A percentile compares a stretch with the other conserved stretches of the same genome.
Evolutionary conservation across 345 rosid species (phyloP).

Genomic region (Nasturtium officinale): DNA sequence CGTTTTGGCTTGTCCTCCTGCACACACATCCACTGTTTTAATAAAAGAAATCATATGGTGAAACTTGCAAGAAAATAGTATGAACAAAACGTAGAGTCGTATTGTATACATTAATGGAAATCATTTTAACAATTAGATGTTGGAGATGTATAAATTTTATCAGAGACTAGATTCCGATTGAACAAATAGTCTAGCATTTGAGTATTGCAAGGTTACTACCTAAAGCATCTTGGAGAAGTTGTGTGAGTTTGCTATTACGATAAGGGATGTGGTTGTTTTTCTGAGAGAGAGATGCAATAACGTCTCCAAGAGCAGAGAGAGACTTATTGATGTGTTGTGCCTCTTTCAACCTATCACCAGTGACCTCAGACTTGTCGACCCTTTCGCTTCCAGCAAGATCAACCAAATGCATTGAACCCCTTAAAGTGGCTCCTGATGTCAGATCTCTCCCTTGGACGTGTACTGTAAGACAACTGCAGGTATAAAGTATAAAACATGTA

Average conservation of each 20-base stretch:
- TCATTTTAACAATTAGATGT: not conserved
- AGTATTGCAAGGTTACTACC: constrained; percentile 52
- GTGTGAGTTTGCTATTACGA: constrained; percentile 94
- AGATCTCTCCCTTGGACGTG: constrained; percentile 88
- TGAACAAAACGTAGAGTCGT: not conserved
- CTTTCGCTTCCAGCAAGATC: constrained; percentile 97
- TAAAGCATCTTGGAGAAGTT: constrained; percentile 90
- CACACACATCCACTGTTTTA: constrained; percentile 23
- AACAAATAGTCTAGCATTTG: constrained; percentile 9
- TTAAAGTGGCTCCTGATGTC: constrained; percentile 67
- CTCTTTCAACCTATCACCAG: constrained; percentile 89
- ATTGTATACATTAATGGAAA: not conserved
- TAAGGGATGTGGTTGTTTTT: constrained; percentile 89
- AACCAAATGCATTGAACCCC: constrained; percentile 92
- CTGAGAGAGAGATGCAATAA: constrained; percentile 84
- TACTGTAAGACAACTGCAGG: constrained; percentile 83
- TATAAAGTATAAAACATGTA: constrained; percentile 32
- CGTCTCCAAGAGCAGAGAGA: constrained; percentile 92
- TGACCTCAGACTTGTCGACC: constrained; percentile 91
- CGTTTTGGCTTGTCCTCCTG: constrained; percentile 98
- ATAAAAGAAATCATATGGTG: not conserved
- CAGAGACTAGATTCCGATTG: not conserved
- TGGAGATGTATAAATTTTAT: not conserved
- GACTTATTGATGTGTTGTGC: constrained; percentile 91
- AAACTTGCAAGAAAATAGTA: not conserved